Evolutionary conservation across 768 basidiomycete species (phyloP).

Genomic region (Heimioporus sp.): DNA sequence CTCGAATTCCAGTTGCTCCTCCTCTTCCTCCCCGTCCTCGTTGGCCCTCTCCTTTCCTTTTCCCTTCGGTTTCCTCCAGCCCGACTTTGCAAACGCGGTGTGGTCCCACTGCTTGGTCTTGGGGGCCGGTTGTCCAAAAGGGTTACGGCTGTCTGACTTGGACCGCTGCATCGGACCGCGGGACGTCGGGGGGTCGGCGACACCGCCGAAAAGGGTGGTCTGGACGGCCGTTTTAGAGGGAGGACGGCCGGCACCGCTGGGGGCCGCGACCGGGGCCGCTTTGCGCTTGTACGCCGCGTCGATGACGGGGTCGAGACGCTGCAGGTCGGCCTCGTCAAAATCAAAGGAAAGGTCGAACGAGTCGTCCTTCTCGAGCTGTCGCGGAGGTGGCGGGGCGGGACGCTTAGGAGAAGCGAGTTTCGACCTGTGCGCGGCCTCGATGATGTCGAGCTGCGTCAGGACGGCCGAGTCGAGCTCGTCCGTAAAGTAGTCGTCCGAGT

Average conservation of each 20-base stretch:
- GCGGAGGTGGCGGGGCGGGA: conserved; percentile 11
- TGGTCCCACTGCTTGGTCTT: conserved; percentile 91
- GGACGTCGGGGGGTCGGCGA: conserved; percentile 39
- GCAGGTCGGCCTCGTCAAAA: conserved; percentile 53
- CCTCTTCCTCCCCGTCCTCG: conserved; percentile 51
- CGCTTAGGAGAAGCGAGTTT: conserved; percentile 12
- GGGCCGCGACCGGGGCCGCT: conserved; percentile 40
- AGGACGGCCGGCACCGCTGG: conserved; percentile 25
- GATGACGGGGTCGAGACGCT: conserved; percentile 51
- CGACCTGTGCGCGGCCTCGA: conserved; percentile 58
- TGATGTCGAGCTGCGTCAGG: conserved; percentile 61
- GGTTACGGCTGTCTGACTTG: conserved; percentile 39
- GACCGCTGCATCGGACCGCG: conserved; percentile 39
- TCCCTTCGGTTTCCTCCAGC: conserved; percentile 55
- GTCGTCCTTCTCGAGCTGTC: conserved; percentile 36
- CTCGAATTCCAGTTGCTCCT: conserved; percentile 67
- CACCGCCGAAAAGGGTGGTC: conserved; percentile 66
- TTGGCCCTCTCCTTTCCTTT: conserved; percentile 55
- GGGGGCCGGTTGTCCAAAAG: conserved; percentile 54
- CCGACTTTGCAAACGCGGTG: conserved; percentile 81
- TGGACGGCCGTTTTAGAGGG: conserved; percentile 46
- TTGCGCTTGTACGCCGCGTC: conserved; percentile 45
- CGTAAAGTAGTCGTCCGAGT: conserved; percentile 75
- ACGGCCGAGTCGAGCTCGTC: conserved; percentile 62
- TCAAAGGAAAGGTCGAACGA: conserved; percentile 55